Evolutionary conservation across 805 yeast genomes (phyloP), one percentile per base, ranked within the genome.

Genomic region (Starmera pachycereana): DNA sequence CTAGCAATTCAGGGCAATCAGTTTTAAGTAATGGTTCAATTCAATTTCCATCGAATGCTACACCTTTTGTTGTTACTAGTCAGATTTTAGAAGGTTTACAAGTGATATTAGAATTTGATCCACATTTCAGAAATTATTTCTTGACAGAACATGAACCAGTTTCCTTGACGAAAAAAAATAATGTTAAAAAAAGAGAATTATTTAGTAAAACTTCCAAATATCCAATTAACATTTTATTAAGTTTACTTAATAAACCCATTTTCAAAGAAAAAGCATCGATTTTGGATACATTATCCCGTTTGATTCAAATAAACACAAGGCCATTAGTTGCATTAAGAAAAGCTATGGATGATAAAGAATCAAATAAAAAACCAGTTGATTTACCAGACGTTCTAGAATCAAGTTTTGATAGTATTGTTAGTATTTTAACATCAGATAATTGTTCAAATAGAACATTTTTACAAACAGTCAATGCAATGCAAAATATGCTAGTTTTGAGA

Each of bases 401-500:
- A 16, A 80, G 79, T 46, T 65, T 86, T 51, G 71, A 74, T 37
- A 71, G 70, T 44, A 66, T 87, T 29, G 80, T 84, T 12, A 69
- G 76, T 18, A 76, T 85, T 29, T 66, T 89, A 39, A 75, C 81
- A 5, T 74, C 90, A 1, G 86, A 84, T 52, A 95, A 89, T 41
- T 87, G 96, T 54, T 78, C 89, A 30, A 80, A 85, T 46, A 73
- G 81, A 34, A 85, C 94, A 0, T 87, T 89, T 63, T 87, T 87
- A 51, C 84, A 88, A 54, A 78, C 89, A 0, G 69, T 89, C 38
- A 75, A 84, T 44, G 75, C 87, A 1, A 83, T 89, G 79, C 89
- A 81, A 48, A 80, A 83, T 52, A 57, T 89, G 35, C 73, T 86
- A 1, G 63, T 71, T 13, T 58, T 88, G 16, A 69, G 73, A 2